A percentile compares a stretch with the other conserved stretches of the same genome.
Conservation (phyloP, 177 flowering plant genomes). For the Vitis hybrid region DNA sequence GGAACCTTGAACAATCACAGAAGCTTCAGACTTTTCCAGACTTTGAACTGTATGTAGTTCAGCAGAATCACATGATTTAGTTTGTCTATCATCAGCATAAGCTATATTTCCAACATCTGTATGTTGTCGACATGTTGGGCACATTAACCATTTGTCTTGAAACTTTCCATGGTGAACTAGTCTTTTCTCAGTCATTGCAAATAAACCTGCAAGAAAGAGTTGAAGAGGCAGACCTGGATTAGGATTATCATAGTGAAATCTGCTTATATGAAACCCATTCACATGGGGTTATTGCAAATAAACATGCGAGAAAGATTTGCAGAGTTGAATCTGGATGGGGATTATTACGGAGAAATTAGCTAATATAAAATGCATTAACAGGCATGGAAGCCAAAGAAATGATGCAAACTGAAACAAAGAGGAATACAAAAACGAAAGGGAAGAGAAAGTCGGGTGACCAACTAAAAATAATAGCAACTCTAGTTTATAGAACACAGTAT, state of each 20-base stretch:
- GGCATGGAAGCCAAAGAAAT: not conserved
- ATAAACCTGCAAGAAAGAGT: conserved; percentile 57
- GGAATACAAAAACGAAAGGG: not conserved
- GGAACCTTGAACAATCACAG: conserved; percentile 74
- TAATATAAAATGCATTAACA: not conserved
- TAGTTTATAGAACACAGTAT: too few species aligned
- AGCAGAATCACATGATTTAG: conserved; percentile 26
- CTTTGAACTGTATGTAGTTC: conserved; percentile 27
- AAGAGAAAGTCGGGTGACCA: not conserved
- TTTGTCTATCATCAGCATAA: conserved; percentile 65
- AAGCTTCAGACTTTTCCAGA: conserved; percentile 47
- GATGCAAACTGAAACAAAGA: not conserved
- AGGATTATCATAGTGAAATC: not conserved
- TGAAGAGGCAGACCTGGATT: not conserved
- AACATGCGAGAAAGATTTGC: too few species aligned
- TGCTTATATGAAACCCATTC: too few species aligned
- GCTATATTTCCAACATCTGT: conserved; percentile 80
- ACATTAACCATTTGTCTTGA: conserved; percentile 69
- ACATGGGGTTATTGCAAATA: too few species aligned
- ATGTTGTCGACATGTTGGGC: conserved; percentile 90
- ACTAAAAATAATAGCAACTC: too few species aligned
- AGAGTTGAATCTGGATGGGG: too few species aligned
- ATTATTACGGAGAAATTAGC: not conserved
- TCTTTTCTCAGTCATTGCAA: conserved; percentile 68
- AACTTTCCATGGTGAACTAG: conserved; percentile 32